Evolutionary conservation across 202 grass and related monocot genomes (phyloP).

Genomic region (Cymbopogon flexuosus): DNA sequence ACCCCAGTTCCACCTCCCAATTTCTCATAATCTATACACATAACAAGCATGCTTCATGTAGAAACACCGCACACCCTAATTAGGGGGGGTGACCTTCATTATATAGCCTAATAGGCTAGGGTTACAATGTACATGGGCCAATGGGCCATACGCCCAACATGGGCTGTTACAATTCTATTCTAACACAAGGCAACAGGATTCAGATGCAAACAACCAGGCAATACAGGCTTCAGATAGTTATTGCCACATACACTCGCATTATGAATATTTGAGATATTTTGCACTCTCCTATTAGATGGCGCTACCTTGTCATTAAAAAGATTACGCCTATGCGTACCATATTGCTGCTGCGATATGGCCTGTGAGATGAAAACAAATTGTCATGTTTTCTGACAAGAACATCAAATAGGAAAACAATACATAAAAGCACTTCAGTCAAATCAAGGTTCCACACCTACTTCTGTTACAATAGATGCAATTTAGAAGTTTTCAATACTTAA

Average conservation of each 20-base stretch:
- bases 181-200: constrained; percentile 48
- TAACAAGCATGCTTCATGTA: neutral
- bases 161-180: too few species aligned
- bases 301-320: constrained; percentile 47
- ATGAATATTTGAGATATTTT: neutral
- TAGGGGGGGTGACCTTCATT: too few species aligned
- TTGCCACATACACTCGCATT: constrained; percentile 31
- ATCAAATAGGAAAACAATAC: neutral
- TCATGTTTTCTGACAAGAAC: constrained; percentile 6
- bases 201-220: constrained; percentile 57
- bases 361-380: constrained; percentile 3
- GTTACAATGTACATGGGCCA: too few species aligned
- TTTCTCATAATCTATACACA: neutral
- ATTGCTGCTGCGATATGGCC: constrained; percentile 44
- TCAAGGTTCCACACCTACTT: neutral
- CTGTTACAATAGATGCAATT: neutral
- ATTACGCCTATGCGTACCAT: constrained; percentile 42
- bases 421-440: neutral
- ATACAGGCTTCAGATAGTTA: constrained; percentile 31
- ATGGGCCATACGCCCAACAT: too few species aligned
- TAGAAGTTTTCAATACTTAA: neutral
- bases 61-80: too few species aligned
- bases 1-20: neutral
- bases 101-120: too few species aligned
- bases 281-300: neutral